These are phyloP conservation scores for Alternaria sp. DNA, from an alignment of 2,329 filamentous ascomycete species.

Conservation along the genomic window DNA sequence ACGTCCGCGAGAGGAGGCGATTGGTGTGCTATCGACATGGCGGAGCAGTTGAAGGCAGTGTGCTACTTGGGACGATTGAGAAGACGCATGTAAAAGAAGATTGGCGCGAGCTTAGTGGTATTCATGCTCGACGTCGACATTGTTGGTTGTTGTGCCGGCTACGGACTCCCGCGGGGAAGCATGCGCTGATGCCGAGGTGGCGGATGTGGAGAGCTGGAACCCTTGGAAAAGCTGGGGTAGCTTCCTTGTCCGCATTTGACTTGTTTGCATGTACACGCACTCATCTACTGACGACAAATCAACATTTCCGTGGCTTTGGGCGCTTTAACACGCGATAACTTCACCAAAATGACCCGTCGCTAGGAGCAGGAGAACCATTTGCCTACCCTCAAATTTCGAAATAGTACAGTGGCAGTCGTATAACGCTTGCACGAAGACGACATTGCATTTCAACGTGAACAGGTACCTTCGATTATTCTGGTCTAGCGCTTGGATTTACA, in stretches of 20 bases:
- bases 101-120: neutral
- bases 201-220: slow-evolving; percentile 12
- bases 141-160: slow-evolving; percentile 37
- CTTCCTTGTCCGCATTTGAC: neutral
- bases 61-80: slow-evolving; percentile 8
- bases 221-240: slow-evolving; percentile 2
- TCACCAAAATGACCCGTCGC: slow-evolving; percentile 1
- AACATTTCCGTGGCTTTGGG: neutral
- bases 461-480: slow-evolving; percentile 1
- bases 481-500: slow-evolving; percentile 3
- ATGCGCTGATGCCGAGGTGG: slow-evolving; percentile 43
- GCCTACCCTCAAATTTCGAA: neutral
- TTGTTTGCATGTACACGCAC: neutral
- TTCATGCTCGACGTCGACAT: slow-evolving; percentile 45
- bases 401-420: neutral
- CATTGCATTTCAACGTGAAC: slow-evolving; percentile 4
- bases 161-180: slow-evolving; percentile 45
- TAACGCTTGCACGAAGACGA: neutral
- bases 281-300: neutral
- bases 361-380: slow-evolving; percentile 1
- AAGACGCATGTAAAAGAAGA: neutral
- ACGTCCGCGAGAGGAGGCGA: slow-evolving; percentile 64
- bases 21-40: slow-evolving; percentile 40
- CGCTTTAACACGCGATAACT: slow-evolving; percentile 3
- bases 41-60: neutral